Conservation (phyloP, 1,284 basidiomycete genomes). For the Moniliella sp. region DNA sequence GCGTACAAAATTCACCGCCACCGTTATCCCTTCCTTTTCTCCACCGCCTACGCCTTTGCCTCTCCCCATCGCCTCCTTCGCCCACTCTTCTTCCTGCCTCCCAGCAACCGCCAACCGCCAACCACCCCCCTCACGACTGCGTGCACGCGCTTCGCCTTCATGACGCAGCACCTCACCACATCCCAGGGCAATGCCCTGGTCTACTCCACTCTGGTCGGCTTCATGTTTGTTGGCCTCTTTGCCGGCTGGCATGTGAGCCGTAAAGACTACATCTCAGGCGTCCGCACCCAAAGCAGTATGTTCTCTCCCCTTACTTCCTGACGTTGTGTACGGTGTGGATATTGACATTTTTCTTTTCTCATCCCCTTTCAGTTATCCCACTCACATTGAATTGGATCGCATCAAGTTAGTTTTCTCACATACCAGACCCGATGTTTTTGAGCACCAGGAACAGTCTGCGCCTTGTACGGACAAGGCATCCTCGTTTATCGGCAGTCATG, state of each 20-base stretch:
- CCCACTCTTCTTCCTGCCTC: too few species aligned
- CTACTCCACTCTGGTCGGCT: slow-evolving; percentile 26
- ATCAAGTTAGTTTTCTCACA: slow-evolving; percentile 23
- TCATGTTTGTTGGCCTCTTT: slow-evolving; percentile 28
- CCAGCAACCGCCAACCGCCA: too few species aligned
- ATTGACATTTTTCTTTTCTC: neutral
- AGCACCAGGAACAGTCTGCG: slow-evolving; percentile 1
- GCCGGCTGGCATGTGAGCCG: slow-evolving; percentile 26
- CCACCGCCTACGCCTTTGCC: too few species aligned
- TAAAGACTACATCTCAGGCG: slow-evolving; percentile 24
- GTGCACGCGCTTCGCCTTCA: too few species aligned
- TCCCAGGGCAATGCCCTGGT: slow-evolving; percentile 26
- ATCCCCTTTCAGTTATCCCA: slow-evolving; percentile 13
- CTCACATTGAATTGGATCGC: slow-evolving; percentile 32
- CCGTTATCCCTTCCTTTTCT: too few species aligned
- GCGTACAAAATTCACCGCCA: too few species aligned
- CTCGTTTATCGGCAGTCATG: too few species aligned
- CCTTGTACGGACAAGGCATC: too few species aligned
- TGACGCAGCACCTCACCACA: slow-evolving; percentile 8
- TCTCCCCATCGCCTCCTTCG: too few species aligned
- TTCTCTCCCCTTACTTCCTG: neutral
- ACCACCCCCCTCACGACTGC: too few species aligned
- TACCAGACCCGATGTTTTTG: slow-evolving; percentile 2
- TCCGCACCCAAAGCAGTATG: slow-evolving; percentile 30
- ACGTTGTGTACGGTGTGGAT: neutral